Base-by-base conservation (phyloP, 2,329 filamentous ascomycete genomes). In the Karstenula rhodostoma region DNA sequence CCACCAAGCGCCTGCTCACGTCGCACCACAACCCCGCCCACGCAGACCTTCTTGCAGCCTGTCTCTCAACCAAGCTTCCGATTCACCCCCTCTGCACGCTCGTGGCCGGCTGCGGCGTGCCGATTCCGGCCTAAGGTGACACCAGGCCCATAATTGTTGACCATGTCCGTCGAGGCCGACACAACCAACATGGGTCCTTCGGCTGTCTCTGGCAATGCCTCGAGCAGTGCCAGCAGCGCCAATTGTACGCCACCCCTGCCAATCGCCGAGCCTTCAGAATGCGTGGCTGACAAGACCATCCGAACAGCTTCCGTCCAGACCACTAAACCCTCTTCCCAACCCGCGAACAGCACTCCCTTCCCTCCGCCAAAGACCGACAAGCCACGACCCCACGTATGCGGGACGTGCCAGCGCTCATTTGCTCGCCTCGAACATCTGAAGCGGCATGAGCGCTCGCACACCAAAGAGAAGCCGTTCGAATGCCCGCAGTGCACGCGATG, bases 391-490 rank as follows among this genome's bases (percentile, higher is more conserved):
- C 95, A 99, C 80, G 89, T 96, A 62, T 99, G 95, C 82, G 88
- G 85, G 43, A 98, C 94, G 50, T 99, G 95, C 79, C 87, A 89
- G 72, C 89, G 95, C 67, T 96, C 92, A 33, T 99, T 99, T 78
- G 95, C 95, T 60, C 89, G 95, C 62, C 83, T 99, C 70, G 95
- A 99, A 81, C 95, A 99, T 78, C 83, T 99, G 68, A 99, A 99
- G 82, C 90, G 95, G 62, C 95, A 99, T 79, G 95, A 98, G 81
- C 88, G 95, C 64, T 97, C 93, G n/a, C 94, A 97, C 77, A 97
- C 94, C 47, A 97, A 99, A 78, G 94, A 99, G 81, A 99, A 99
- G 83, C 95, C 95, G 0, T 99, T 99, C 72, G 93, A 97, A 79
- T 99, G 95, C 73, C 92, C 93, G 29, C 93, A 98, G 78, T 99